Percentiles rank a stretch among this genome's conserved stretches.
phyloP scores from a whole-genome alignment of 148 eudicot genomes.

The Vaccinium myrtillus region DNA sequence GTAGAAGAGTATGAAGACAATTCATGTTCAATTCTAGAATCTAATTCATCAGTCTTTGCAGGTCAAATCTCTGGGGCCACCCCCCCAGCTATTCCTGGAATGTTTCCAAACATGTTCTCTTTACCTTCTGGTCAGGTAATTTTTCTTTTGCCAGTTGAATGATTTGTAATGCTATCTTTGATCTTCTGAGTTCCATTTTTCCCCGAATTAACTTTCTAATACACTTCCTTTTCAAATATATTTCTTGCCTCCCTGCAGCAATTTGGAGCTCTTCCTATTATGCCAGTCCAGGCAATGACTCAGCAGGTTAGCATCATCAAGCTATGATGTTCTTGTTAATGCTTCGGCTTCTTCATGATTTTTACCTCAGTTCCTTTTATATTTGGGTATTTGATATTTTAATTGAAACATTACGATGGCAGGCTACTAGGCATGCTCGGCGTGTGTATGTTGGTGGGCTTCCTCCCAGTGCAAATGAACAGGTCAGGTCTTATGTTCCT shows the following conservation, averaged over 20 bases:
- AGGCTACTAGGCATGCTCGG: conserved; percentile 98
- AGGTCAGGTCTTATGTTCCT: conserved; percentile 44
- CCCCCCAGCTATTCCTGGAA: conserved; percentile 65
- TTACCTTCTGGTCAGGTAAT: conserved; percentile 61
- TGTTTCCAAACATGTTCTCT: conserved; percentile 73
- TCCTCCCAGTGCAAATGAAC: conserved; percentile 91
- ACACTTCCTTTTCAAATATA: not conserved
- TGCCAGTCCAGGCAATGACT: conserved; percentile 98
- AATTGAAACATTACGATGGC: conserved; percentile 21
- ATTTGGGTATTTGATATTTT: not conserved
- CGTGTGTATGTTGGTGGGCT: conserved; percentile 99
- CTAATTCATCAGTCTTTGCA: conserved; percentile 38
- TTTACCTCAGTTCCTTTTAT: not conserved
- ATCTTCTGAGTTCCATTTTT: not conserved
- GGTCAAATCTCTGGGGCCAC: conserved; percentile 64
- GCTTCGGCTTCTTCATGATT: not conserved
- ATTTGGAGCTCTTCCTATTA: conserved; percentile 76
- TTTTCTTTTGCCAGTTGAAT: conserved; percentile 2
- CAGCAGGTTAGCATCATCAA: conserved; percentile 69
- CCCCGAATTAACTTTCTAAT: not conserved
- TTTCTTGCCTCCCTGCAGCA: conserved; percentile 27
- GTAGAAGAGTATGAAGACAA: not conserved
- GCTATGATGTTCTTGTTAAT: not conserved
- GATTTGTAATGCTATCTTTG: conserved; percentile 1
- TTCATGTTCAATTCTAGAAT: conserved; percentile 1